Conservation (phyloP, 2,329 filamentous ascomycete genomes). For the Westerdykella aurantiaca region DNA sequence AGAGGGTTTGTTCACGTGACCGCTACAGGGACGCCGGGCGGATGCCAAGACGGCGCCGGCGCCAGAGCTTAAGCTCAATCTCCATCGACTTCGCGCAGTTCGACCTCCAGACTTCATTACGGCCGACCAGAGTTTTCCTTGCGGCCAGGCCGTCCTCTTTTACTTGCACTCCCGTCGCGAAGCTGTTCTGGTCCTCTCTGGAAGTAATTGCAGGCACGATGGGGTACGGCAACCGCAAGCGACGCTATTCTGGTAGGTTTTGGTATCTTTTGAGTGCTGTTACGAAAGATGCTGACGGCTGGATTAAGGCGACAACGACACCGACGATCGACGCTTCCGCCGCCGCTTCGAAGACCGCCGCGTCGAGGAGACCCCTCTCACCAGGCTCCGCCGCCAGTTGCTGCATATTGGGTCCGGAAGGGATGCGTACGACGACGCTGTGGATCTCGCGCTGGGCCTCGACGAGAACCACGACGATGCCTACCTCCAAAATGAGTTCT, state of each 20-base stretch:
- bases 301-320: constrained; percentile 14
- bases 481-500: constrained; percentile 66
- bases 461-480: constrained; percentile 74
- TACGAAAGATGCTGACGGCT: neutral
- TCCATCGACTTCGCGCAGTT: too few relatives aligned
- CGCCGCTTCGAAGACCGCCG: constrained; percentile 23
- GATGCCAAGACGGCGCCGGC: too few relatives aligned
- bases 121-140: too few relatives aligned
- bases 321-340: constrained; percentile 22
- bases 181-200: too few relatives aligned
- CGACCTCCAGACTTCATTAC: too few relatives aligned
- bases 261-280: neutral
- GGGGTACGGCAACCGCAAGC: neutral
- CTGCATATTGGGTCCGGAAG: constrained; percentile 36
- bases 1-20: too few relatives aligned
- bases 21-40: too few relatives aligned
- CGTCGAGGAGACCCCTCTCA: constrained; percentile 31
- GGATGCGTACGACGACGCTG: constrained; percentile 33
- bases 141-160: too few relatives aligned
- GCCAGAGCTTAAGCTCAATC: too few relatives aligned
- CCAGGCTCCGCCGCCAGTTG: constrained; percentile 31
- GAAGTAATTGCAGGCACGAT: neutral
- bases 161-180: too few relatives aligned
- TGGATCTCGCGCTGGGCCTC: constrained; percentile 54
- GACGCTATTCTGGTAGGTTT: neutral